Evolutionary conservation across 495 filamentous ascomycete genomes (phyloP), one percentile per base, ranked within the genome.

Genomic region (Neurospora hispaniola): DNA sequence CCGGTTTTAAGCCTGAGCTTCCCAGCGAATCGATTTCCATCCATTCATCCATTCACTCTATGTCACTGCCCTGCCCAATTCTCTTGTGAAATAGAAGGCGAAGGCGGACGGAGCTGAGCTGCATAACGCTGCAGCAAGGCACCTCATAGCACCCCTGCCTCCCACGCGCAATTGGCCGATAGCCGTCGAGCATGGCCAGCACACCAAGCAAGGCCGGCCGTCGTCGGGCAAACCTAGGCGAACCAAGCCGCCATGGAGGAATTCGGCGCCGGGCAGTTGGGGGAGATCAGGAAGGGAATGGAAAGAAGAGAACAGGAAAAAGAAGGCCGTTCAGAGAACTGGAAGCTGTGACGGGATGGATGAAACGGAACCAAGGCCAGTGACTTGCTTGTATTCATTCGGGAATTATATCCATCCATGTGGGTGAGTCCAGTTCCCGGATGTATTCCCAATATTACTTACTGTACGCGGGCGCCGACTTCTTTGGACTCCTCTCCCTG

Each of bases 141-240:
- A 66, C 54, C 54, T 66, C 27, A 31, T 4, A 16, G 54, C 27
- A 80, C 78, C 75, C 77, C 75, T 73, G 77, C 76, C 71, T 78
- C 74, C 27, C 73, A 69, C 44, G 74, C 73, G 69, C 79, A 78
- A 82, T 82, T 82, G 80, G 80, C 76, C 74, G 71, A 73, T 41
- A 66, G 20, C 72, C 73, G 16, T 76, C 75, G 78, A 80, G 78
- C 80, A 80, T 71, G 76, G 80, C 79, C 80, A 82, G 76, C 80
- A 77, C 80, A 82, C 79, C 79, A 75, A 81, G 76, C 76, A 59
- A 78, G 75, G 77, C 78, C 76, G 77, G 76, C 78, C 80, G 77
- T 78, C 54, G 27, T 62, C 54, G 31, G 54, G 54, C 54, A 38
- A 66, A 66, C 54, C 27, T 14, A 27, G 54, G 54, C 54, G 54